Conservation (phyloP, 345 rosid species). For the Eucalyptus regnans region DNA sequence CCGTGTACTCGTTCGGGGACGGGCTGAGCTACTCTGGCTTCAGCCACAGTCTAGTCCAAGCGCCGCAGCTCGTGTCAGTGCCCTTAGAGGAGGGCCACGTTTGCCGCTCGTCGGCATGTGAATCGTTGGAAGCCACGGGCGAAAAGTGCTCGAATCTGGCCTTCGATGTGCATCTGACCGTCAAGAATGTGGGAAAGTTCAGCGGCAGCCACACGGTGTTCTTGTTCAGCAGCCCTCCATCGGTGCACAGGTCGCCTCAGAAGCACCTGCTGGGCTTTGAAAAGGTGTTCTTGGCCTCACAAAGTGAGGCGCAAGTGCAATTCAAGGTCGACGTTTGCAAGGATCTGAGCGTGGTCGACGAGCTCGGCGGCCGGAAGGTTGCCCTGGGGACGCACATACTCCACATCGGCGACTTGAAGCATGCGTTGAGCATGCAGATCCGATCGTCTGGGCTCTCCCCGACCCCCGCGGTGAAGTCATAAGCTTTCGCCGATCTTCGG, state of each 20-base stretch:
- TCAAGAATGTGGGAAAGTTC: slow-evolving; percentile 31
- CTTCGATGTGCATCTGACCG: slow-evolving; percentile 40
- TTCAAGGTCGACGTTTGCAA: slow-evolving; percentile 64
- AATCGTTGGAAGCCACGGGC: slow-evolving; percentile 34
- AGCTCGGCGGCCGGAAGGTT: slow-evolving; percentile 45
- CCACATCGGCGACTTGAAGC: slow-evolving; percentile 63
- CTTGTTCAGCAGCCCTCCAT: slow-evolving; percentile 59
- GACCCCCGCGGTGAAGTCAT: not conserved
- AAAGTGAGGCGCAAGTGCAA: slow-evolving; percentile 17
- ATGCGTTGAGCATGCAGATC: slow-evolving; percentile 41
- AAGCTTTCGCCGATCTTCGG: not conserved
- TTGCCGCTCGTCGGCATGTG: slow-evolving; percentile 50
- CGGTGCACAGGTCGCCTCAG: slow-evolving; percentile 48
- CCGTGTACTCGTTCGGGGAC: slow-evolving; percentile 75
- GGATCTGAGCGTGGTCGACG: slow-evolving; percentile 72
- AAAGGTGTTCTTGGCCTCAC: slow-evolving; percentile 34
- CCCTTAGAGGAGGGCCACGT: slow-evolving; percentile 31
- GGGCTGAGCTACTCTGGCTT: slow-evolving; percentile 61
- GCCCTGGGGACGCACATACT: slow-evolving; percentile 59
- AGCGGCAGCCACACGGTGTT: slow-evolving; percentile 70
- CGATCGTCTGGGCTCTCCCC: slow-evolving; percentile 1
- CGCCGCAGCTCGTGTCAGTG: slow-evolving; percentile 39
- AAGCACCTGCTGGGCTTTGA: slow-evolving; percentile 67
- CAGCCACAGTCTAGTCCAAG: slow-evolving; percentile 36
- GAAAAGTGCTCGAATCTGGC: slow-evolving; percentile 25